A percentile compares a stretch with the other conserved stretches of the same genome.
These are phyloP conservation scores for Cochlearia excelsa DNA, from an alignment of 345 rosid species.

Conservation along the genomic window DNA sequence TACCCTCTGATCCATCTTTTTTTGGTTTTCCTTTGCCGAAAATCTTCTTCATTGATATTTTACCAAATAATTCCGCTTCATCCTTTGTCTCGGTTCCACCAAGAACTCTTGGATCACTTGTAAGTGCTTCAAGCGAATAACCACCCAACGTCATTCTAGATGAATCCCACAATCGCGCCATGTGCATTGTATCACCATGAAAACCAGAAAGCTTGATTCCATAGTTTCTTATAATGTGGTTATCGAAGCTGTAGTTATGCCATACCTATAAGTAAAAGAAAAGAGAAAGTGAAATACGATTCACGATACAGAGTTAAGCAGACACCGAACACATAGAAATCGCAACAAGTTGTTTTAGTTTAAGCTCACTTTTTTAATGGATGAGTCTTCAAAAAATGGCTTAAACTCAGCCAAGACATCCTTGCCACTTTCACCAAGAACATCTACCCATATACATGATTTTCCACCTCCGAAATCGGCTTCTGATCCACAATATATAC, in stretches of 20 bases:
- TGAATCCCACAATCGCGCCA: constrained; percentile 96
- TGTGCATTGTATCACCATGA: constrained; percentile 98
- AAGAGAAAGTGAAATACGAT: constrained; percentile 6
- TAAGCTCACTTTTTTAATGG: constrained; percentile 63
- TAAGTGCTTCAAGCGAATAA: constrained; percentile 94
- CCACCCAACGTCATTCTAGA: constrained; percentile 77
- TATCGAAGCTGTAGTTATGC: constrained; percentile 98
- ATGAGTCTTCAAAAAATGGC: constrained; percentile 64
- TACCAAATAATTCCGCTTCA: constrained; percentile 67
- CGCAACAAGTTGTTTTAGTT: background rate
- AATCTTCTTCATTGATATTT: constrained; percentile 80
- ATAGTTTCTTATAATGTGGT: constrained; percentile 74
- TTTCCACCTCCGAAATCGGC: constrained; percentile 88
- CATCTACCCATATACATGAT: constrained; percentile 93
- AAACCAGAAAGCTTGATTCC: constrained; percentile 79
- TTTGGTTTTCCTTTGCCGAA: constrained; percentile 79
- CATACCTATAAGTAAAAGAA: constrained; percentile 60
- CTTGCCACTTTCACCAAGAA: constrained; percentile 77
- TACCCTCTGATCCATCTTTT: constrained; percentile 95
- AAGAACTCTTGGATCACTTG: constrained; percentile 65
- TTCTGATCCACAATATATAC: constrained; percentile 75
- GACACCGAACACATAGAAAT: background rate
- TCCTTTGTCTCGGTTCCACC: constrained; percentile 37
- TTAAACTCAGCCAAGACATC: constrained; percentile 63
- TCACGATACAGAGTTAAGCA: constrained; percentile 6